Base-by-base conservation (phyloP, 169 alveolate species). In the Cryptosporidium felis region DNA sequence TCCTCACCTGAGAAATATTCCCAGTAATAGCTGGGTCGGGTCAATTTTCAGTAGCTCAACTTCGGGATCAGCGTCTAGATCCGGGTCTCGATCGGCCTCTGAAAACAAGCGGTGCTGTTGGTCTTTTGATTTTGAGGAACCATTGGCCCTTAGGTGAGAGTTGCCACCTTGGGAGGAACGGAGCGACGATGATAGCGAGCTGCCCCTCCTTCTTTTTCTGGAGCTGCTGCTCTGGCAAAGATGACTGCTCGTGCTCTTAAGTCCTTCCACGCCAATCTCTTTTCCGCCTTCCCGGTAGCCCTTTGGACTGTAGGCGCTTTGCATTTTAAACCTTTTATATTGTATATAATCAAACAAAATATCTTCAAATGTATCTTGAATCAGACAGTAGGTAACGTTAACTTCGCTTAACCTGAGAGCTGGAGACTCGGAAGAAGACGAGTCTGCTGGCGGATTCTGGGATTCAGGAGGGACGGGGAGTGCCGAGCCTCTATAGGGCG, bases 351-450 rank as follows among this genome's bases (percentile, higher is more conserved):
- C 82, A 67, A 32, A 67, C 14, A 67, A 41, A 16, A 67, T 49
- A 34, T 67, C 82, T 9, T 67, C 82, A 9, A 67, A 32, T 16
- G 82, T 67, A 49, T 67, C 65, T 67, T 67, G 40, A 47, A 67
- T 59, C 6, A 67, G 30, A 23, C 82, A 67, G 51, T 67, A 67
- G 12, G 45, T 67, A 49, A 67, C 82, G n/a, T 67, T 67, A 16
- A 67, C 65, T 28, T 10, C 41, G n/a, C n/a, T n/a, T n/a, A n/a
- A n/a, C n/a, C n/a, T n/a, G n/a, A n/a, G n/a, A n/a, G n/a, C n/a
- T n/a, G n/a, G n/a, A 16, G 62, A 51, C n/a, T 16, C 41, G 28
- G 47, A 41, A 1, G 14, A 44, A n/a, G 63, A 10, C 16, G 2
- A 5, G 5, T 2, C 5, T 16, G 4, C 51, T 9, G 49, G 30